Evolutionary conservation across 352 stramenopile genomes (phyloP), one percentile per base, ranked within the genome.

Genomic region (Phytopythium montanum): DNA sequence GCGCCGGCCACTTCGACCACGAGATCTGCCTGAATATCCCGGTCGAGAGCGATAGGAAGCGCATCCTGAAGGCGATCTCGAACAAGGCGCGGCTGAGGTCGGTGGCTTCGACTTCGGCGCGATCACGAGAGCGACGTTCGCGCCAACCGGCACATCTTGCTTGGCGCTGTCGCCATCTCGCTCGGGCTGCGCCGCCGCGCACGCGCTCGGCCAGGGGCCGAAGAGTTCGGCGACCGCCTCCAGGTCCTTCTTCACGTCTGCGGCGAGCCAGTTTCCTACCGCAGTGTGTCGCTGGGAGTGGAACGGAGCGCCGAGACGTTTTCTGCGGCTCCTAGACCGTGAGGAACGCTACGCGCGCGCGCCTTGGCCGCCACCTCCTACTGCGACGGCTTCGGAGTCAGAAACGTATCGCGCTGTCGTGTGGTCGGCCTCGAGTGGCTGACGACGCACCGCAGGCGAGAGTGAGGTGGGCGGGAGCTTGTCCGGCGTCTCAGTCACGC

Each of bases 1-100:
- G n/a, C n/a, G 95, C 97, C 0, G 98, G 98, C 14, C 83, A 97
- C 23, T 99, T 99, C 65, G 97, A 99, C 72, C 87, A 97, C 18
- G 97, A 99, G 76, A 99, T 99, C 66, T 92, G 89, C 42, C 73
- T 99, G 6, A 96, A 95, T n/a, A 98, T 99, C 56, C 98, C 98
- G 0, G 96, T 99, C 60, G 95, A 98, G 65, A 72, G 87, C 29
- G 97, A 92, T 0, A 81, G 98, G 14, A 84, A 92, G 55, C 88
- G 81, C n/a, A 99, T 99, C 69, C 68, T 99, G 39, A 70, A 85
- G 46, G 90, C 98, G 25, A 88, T 99, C 63, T 96, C 92, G 1
- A 71, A 73, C 21, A 92, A 93, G 60, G 99, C 99, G 97, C 91
- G 85, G 51, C 69, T 99, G n/a, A n/a, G 2, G 7, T 25, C 10